A percentile compares a stretch with the other conserved stretches of the same genome.
Evolutionary conservation across 2,329 filamentous ascomycete genomes (phyloP).

Genomic region (Fusarium praegraminearum): DNA sequence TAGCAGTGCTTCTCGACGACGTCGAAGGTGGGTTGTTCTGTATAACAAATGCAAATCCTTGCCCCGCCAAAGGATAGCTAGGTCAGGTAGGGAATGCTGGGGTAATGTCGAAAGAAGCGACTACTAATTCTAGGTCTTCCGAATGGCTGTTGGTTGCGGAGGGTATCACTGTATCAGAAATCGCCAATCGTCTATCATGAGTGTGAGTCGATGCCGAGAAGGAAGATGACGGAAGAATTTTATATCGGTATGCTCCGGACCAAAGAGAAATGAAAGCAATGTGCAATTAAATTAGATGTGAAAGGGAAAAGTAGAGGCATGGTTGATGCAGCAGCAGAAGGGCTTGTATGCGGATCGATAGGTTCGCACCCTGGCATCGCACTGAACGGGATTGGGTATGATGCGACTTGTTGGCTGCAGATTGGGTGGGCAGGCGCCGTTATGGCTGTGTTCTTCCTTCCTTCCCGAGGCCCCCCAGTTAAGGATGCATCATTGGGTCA

Average conservation of each 20-base stretch:
- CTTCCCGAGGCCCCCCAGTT: conserved; percentile 11
- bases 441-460: conserved; percentile 34
- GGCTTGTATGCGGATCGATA: conserved; percentile 22
- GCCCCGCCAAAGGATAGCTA: background rate
- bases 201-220: background rate
- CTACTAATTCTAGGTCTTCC: background rate
- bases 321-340: conserved; percentile 16
- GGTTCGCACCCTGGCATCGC: background rate
- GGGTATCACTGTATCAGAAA: conserved; percentile 14
- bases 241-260: background rate
- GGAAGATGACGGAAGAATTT: background rate
- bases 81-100: background rate
- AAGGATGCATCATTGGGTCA: background rate
- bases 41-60: conserved; percentile 4
- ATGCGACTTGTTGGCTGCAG: conserved; percentile 34
- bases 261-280: conserved; percentile 9
- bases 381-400: conserved; percentile 12
- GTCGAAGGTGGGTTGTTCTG: conserved; percentile 5
- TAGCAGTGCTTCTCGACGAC: conserved; percentile 1
- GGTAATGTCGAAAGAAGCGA: background rate
- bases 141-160: background rate
- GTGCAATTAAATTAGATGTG: conserved; percentile 29
- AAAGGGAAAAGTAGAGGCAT: conserved; percentile 23
- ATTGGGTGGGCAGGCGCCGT: conserved; percentile 32
- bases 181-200: conserved; percentile 24